Evolutionary conservation across 2,329 filamentous ascomycete genomes (phyloP).

Genomic region (Ascochyta lentis): DNA sequence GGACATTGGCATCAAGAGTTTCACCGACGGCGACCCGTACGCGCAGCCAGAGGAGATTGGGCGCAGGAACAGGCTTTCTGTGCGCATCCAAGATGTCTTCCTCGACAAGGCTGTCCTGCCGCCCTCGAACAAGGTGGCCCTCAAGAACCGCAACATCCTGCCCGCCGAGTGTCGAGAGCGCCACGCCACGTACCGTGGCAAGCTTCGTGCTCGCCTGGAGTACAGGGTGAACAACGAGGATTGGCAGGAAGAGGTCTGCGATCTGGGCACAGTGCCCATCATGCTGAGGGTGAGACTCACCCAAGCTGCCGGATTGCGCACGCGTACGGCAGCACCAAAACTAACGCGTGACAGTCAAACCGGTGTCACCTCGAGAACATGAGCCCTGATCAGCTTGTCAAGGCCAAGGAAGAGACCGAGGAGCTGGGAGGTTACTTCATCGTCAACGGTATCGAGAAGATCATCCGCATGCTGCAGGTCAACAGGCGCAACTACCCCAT

Average conservation of each 20-base stretch:
- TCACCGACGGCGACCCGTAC: slow-evolving; percentile 76
- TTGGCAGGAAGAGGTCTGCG: slow-evolving; percentile 79
- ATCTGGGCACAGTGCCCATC: slow-evolving; percentile 87
- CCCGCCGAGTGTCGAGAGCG: slow-evolving; percentile 94
- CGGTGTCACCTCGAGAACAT: slow-evolving; percentile 88
- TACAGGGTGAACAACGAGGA: slow-evolving; percentile 88
- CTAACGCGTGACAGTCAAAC: slow-evolving; percentile 69
- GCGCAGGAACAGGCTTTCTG: slow-evolving; percentile 74
- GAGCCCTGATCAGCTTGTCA: slow-evolving; percentile 80
- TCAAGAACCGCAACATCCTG: slow-evolving; percentile 80
- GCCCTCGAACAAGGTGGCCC: slow-evolving; percentile 80
- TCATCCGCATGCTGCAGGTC: slow-evolving; percentile 90
- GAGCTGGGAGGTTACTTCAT: slow-evolving; percentile 97
- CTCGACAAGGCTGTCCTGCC: slow-evolving; percentile 84
- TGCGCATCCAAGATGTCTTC: slow-evolving; percentile 81
- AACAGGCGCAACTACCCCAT: slow-evolving; percentile 93
- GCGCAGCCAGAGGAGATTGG: slow-evolving; percentile 61
- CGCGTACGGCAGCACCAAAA: slow-evolving; percentile 20
- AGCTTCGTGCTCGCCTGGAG: slow-evolving; percentile 81
- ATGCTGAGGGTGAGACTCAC: slow-evolving; percentile 78
- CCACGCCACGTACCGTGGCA: slow-evolving; percentile 88
- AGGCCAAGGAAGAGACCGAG: slow-evolving; percentile 92
- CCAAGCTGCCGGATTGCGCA: slow-evolving; percentile 15
- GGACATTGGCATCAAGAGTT: slow-evolving; percentile 90
- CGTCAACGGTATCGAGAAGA: slow-evolving; percentile 96